Evolutionary conservation across 176 grass and related monocot genomes (phyloP), one percentile per base, ranked within the genome.

Genomic region (Themeda triandra): DNA sequence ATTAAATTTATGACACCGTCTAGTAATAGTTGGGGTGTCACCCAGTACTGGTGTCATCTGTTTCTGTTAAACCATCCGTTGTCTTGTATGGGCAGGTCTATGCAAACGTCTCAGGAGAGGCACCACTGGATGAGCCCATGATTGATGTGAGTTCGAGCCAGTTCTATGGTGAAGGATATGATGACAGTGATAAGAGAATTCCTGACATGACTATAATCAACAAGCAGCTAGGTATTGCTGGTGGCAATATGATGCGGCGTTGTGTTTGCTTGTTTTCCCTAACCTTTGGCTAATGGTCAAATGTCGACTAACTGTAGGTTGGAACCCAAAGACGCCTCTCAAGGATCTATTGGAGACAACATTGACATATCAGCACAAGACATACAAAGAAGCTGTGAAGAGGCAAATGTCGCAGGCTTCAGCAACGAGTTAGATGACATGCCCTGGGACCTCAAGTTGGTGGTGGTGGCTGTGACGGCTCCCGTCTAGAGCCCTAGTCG

Each of bases 141-240:
- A 58, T 96, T 77, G 96, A 96, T 8, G 88, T 96, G n/a, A 99
- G 96, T 51, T 92, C 89, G 8, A 89, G 89, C 30, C 83, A 93
- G 79, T 99, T 99, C 84, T 98, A 94, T 42, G 96, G 93, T n/a
- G 91, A 98, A 88, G 96, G 96, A 69, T 98, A 98, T 13, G 96
- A 94, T 71, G 96, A 95, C 60, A 98, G 96, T 46, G 96, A 98
- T 78, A 95, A 95, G 74, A 84, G 93, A 30, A 98, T 93, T 33
- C 93, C 96, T 3, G 86, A 93, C 80, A 95, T 98, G 96, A 93
- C 80, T 28, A 93, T 93, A 73, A 94, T 98, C 77, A 95, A 95
- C 87, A 95, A 83, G 63, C 89, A 98, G 88, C 96, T 98, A 83
- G 93, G 93, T 95, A 98, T 62, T 77, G 21, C 59, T 36, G 53